Evolutionary conservation across 2,329 filamentous ascomycete species (phyloP), one percentile per base, ranked within the genome.

Genomic region (Xylaria sp.): DNA sequence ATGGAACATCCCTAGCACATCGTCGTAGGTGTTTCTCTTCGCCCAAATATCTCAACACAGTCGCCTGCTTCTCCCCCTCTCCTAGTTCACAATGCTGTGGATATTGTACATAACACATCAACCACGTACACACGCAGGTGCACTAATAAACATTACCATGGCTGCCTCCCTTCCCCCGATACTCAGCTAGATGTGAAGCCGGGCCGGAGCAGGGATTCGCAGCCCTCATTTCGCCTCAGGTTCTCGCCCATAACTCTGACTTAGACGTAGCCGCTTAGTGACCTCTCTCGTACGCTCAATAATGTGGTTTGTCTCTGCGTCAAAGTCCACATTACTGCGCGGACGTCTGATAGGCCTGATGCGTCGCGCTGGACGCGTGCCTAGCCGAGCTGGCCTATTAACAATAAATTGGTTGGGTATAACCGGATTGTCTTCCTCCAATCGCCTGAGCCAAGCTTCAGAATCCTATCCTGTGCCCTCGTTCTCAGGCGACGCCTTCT

Each of bases 391-490:
- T 42, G 56, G 65, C 11, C 42, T 50, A 34, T 61, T 60, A 46
- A 64, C 48, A 6, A 55, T 55, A 18, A 63, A 55, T 1, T 61
- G 55, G 54, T 58, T 51, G 13, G 46, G 49, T 18, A 52, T 2
- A 6, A 63, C 53, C 7, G 54, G 35, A 23, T 67, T 62, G 52
- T 56, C 16, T 23, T 63, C 58, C 55, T 65, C 64, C 46, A 68
- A 57, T 55, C 52, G 58, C 52, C 66, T 63, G 30, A 66, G 63
- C 57, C 47, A 39, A 42, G 55, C 49, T 19, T 58, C 63, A 62
- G 62, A 59, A 42, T 67, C 59, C 69, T 71, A 71, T 50, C 65
- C 68, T 61, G 63, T 59, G 63, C 60, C 59, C 34, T 51, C 34
- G 48, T 62, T 61, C 48, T 63, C 64, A 7, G 59, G 55, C 18